These are phyloP conservation scores for Kodamaea nitidulidarum DNA, from an alignment of 805 yeast genomes.

Conservation along the genomic window DNA sequence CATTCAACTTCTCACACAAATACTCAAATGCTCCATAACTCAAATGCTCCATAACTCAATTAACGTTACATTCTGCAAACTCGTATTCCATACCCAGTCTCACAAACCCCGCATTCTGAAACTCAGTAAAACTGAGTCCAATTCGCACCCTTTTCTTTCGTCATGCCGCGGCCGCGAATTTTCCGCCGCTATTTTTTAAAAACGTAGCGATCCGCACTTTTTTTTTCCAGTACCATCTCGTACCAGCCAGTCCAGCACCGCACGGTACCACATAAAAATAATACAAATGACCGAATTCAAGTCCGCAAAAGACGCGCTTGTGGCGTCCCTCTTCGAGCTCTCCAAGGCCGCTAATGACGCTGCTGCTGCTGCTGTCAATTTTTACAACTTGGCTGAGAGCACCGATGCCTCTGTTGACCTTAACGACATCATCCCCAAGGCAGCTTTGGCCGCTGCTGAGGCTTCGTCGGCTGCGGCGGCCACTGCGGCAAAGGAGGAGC, in stretches of 20 bases:
- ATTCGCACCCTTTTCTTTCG: too few relatives aligned
- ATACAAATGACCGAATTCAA: constrained; percentile 15
- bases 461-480: constrained; percentile 16
- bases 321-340: constrained; percentile 75
- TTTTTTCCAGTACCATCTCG: constrained; percentile 5
- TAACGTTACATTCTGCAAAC: too few relatives aligned
- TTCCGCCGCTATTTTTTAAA: constrained; percentile 5
- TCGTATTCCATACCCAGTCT: too few relatives aligned
- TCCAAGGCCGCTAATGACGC: constrained; percentile 86
- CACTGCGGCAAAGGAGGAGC: constrained; percentile 15
- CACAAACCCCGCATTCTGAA: too few relatives aligned
- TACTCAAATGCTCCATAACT: too few relatives aligned
- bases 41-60: too few relatives aligned
- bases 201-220: constrained; percentile 8
- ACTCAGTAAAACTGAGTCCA: too few relatives aligned
- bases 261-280: constrained; percentile 1
- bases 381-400: constrained; percentile 57
- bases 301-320: constrained; percentile 39
- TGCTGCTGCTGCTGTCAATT: constrained; percentile 73
- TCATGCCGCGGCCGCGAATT: background rate
- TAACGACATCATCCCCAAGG: constrained; percentile 3
- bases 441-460: constrained; percentile 9
- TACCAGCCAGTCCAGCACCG: constrained; percentile 3
- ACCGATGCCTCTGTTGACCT: constrained; percentile 13
- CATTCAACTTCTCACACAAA: too few relatives aligned